Conservation (phyloP, 805 yeast genomes). For the Candida insectorum region DNA sequence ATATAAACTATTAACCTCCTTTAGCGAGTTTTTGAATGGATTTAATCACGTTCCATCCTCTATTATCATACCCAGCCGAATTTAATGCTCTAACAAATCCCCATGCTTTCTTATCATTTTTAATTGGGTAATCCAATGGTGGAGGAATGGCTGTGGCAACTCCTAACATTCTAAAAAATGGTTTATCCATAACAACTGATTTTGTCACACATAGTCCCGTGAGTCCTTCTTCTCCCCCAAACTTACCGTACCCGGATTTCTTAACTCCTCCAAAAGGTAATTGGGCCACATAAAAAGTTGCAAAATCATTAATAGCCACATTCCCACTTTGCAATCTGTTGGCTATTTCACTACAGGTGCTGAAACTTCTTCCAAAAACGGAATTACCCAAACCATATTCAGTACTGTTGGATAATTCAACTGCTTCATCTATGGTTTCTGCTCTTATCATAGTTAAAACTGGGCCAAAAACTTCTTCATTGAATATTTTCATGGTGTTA, state of each 20-base stretch:
- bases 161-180: constrained; percentile 52
- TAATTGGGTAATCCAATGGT: constrained; percentile 88
- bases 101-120: constrained; percentile 83
- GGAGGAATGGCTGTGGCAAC: constrained; percentile 82
- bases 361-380: constrained; percentile 68
- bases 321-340: constrained; percentile 74
- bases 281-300: constrained; percentile 92
- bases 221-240: constrained; percentile 97
- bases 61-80: constrained; percentile 75
- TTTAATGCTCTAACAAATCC: constrained; percentile 77
- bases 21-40: constrained; percentile 38
- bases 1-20: constrained; percentile 24
- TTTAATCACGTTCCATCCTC: constrained; percentile 60
- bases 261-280: constrained; percentile 94
- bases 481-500: constrained; percentile 70
- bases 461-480: constrained; percentile 94
- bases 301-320: constrained; percentile 96
- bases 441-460: constrained; percentile 79
- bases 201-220: constrained; percentile 86
- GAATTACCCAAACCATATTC: constrained; percentile 91
- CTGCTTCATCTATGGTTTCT: constrained; percentile 58
- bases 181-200: constrained; percentile 80
- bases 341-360: constrained; percentile 60
- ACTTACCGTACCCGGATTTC: constrained; percentile 95
- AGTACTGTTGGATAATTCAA: constrained; percentile 76